These are phyloP conservation scores for Fonsecaea multimorphosa DNA, from an alignment of 2,329 filamentous ascomycete genomes.

Conservation along the genomic window DNA sequence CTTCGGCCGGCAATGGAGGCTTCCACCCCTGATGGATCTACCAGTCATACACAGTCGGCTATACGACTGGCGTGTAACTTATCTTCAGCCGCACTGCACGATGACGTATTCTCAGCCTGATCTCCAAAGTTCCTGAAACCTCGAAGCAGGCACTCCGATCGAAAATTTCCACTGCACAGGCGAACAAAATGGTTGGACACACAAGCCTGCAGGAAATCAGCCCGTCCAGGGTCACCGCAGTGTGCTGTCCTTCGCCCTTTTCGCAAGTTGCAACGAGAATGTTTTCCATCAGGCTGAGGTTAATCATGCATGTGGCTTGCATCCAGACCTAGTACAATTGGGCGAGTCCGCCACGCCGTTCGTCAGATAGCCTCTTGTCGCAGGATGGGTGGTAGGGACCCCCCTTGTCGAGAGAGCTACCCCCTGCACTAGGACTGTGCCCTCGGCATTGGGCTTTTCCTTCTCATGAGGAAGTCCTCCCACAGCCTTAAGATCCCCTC, in stretches of 20 bases:
- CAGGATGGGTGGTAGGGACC: too few relatives aligned
- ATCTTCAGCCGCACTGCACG: slow-evolving; percentile 6
- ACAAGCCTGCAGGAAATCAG: neutral
- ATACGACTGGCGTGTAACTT: neutral
- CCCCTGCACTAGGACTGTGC: neutral
- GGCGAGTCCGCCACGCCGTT: neutral
- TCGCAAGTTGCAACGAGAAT: neutral
- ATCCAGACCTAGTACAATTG: neutral
- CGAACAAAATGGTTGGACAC: neutral
- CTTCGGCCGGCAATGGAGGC: neutral
- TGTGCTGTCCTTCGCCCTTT: neutral
- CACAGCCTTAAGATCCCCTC: slow-evolving; percentile 6
- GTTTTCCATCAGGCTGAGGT: slow-evolving; percentile 5
- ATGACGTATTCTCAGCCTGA: slow-evolving; percentile 18
- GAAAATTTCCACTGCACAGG: neutral
- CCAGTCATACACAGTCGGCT: neutral
- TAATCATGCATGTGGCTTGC: slow-evolving; percentile 14
- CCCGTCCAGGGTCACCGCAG: neutral
- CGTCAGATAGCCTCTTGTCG: neutral
- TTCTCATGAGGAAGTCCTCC: neutral
- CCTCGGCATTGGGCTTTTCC: neutral
- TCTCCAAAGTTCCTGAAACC: slow-evolving; percentile 8
- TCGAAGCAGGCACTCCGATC: neutral
- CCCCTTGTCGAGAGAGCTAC: neutral
- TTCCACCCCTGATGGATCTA: neutral